These are phyloP conservation scores for Fusarium drepaniforme DNA, from an alignment of 2,329 filamentous ascomycete species.

Conservation along the genomic window DNA sequence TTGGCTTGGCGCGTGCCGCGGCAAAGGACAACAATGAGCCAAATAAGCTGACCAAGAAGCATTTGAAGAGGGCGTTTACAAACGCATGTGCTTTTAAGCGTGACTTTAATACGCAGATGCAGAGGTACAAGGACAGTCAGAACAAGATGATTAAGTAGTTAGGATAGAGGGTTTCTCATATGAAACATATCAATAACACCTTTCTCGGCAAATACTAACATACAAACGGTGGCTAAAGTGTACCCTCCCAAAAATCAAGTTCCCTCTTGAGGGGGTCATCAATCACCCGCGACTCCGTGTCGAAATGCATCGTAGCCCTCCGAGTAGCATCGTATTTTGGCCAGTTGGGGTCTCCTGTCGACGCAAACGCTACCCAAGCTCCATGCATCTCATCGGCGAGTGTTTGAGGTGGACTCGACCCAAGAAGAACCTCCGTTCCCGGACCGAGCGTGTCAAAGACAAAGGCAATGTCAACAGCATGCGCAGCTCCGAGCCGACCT, in stretches of 20 bases:
- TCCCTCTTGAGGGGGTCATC: neutral
- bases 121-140: too few species aligned
- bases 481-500: neutral
- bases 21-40: too few species aligned
- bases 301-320: neutral
- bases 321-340: neutral
- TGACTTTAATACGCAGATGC: too few species aligned
- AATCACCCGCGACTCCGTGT: neutral
- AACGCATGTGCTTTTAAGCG: too few species aligned
- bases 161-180: too few species aligned
- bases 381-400: neutral
- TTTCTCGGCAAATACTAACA: too few species aligned
- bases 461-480: neutral
- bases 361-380: neutral
- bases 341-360: neutral
- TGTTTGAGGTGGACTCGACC: neutral
- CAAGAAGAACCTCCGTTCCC: neutral
- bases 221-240: neutral
- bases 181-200: too few species aligned
- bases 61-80: too few species aligned
- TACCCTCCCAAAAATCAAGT: neutral
- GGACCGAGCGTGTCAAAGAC: neutral
- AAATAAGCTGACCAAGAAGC: too few species aligned
- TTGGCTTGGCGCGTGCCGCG: too few species aligned
- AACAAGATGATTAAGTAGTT: too few species aligned